Evolutionary conservation across 2,329 filamentous ascomycete genomes (phyloP), one percentile per base, ranked within the genome.

Genomic region (Fusarium bactridioides): DNA sequence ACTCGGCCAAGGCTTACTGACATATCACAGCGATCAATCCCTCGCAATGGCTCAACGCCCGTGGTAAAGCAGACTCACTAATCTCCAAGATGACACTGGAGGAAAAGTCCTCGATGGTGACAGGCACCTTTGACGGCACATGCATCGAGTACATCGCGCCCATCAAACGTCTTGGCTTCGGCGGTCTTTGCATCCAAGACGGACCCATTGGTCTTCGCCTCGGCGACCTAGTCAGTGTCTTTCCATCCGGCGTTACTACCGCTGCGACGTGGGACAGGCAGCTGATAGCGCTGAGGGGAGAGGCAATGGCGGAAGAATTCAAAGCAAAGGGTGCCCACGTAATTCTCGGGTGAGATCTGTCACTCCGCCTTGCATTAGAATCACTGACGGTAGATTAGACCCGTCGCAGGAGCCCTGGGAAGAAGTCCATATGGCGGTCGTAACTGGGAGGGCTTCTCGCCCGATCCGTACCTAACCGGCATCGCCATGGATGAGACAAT

Each of bases 341-440:
- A 25, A 88, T 90, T 72, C 85, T 94, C 23, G 76, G 71, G 45
- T 48, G 3, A 48, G 9, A 31, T 16, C 61, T 80, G 16, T 92
- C 76, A 94, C 94, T 80, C 91, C 91, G 80, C 91, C 88, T 25
- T 93, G 92, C 74, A 88, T 7, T 94, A 92, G 79, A 86, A 91
- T 75, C 94, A 94, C 80, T 89, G 88, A 68, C 89, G 91, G 67
- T 82, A 88, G 0, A 82, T 91, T 50, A 94, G 94, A 4, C 82
- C 84, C 15, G 81, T 83, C 25, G 76, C 78, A 12, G 69, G 69
- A 37, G 83, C 85, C 21, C 80, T 86, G n/a, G 86, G 84, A 16
- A 80, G 82, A 23, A 81, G 80, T 7, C 81, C 81, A 41, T 82
- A 81, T 67, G 78, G 78, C 1, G 92, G 92, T 29, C 85, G 90